Conservation (phyloP, 441 rosid species). For the Biscutella auriculata region DNA sequence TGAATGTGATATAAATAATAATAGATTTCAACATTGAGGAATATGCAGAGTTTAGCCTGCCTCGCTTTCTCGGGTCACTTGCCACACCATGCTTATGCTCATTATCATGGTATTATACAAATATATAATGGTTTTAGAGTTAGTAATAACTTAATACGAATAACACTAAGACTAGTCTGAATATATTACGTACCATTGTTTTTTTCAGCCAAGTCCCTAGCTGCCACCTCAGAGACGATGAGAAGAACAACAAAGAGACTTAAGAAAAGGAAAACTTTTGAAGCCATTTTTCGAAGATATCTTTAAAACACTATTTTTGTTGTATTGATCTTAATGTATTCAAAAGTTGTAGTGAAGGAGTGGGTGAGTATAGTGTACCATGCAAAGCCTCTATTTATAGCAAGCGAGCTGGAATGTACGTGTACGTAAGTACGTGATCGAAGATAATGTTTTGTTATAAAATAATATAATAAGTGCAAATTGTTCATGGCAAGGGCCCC, state of each 20-base stretch:
- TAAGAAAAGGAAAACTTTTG: slow-evolving; percentile 20
- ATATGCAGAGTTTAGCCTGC: background rate
- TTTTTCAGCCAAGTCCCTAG: slow-evolving; percentile 19
- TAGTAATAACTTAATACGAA: background rate
- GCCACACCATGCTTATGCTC: no score
- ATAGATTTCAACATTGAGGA: background rate
- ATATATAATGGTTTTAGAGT: background rate
- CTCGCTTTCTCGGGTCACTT: background rate
- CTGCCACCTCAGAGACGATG: slow-evolving; percentile 24
- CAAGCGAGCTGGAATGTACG: background rate
- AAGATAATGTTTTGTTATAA: no score
- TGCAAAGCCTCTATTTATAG: slow-evolving; percentile 5
- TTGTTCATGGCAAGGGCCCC: no score
- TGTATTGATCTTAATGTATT: background rate
- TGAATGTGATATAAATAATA: no score
- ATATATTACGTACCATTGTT: slow-evolving; percentile 5
- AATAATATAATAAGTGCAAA: no score
- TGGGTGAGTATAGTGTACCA: background rate
- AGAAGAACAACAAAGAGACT: slow-evolving; percentile 14
- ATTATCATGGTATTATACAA: background rate
- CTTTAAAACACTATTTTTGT: background rate
- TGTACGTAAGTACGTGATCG: no score
- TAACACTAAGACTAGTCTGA: background rate
- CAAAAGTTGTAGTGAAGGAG: background rate
- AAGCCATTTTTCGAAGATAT: background rate